Conservation (phyloP, 75 land plant genomes). For the Selaginella moellendorffii region DNA sequence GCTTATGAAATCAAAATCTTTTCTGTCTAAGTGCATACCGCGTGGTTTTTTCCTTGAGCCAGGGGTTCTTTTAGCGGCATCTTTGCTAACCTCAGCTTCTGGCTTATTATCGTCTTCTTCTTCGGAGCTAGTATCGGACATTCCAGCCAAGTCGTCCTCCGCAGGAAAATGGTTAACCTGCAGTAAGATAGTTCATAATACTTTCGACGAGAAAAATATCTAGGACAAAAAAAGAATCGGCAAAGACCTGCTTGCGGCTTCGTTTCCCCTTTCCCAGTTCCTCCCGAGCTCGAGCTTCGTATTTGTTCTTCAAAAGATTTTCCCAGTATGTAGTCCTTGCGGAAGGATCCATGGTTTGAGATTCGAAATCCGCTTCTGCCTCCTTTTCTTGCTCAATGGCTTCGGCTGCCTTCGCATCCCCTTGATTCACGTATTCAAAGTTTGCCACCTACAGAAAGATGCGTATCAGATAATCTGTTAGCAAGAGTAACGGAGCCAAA, state of each 20-base stretch:
- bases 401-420: slow-evolving; percentile 38
- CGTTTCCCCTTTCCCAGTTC: slow-evolving; percentile 95
- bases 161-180: slow-evolving; percentile 18
- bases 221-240: too few relatives aligned
- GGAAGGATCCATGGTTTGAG: slow-evolving; percentile 21
- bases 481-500: slow-evolving; percentile 4
- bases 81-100: not conserved
- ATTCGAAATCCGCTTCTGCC: slow-evolving; percentile 23
- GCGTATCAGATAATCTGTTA: not conserved
- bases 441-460: slow-evolving; percentile 58
- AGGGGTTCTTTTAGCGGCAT: not conserved
- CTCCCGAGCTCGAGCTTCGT: slow-evolving; percentile 42
- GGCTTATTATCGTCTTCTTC: slow-evolving; percentile 50
- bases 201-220: too few relatives aligned
- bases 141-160: slow-evolving; percentile 83
- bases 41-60: slow-evolving; percentile 16
- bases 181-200: not conserved
- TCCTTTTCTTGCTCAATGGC: slow-evolving; percentile 46
- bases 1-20: not conserved
- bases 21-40: too few relatives aligned
- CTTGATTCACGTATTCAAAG: slow-evolving; percentile 83
- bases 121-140: slow-evolving; percentile 76
- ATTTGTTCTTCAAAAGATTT: slow-evolving; percentile 57
- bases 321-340: slow-evolving; percentile 79
- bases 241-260: slow-evolving; percentile 90